Evolutionary conservation across 352 stramenopile genomes (phyloP).

Genomic region (Globisporangium recalcitrans): DNA sequence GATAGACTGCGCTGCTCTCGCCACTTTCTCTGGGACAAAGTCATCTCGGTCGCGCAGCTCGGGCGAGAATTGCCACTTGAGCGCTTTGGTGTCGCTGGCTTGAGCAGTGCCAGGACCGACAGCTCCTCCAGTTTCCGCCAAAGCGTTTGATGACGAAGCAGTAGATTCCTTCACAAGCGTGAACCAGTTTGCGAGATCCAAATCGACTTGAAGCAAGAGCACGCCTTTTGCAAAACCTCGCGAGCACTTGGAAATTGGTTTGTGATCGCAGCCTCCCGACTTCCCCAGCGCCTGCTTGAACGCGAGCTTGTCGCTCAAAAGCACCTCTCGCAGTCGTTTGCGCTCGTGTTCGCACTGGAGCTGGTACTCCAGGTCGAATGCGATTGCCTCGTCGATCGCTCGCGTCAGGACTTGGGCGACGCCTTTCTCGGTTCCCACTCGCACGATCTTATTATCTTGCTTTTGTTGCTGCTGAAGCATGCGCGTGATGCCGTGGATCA

Average conservation of each 20-base stretch:
- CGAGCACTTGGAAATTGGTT: neutral
- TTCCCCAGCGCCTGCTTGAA: conserved; percentile 18
- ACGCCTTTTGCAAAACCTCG: conserved; percentile 18
- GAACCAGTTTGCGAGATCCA: conserved; percentile 72
- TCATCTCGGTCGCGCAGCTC: conserved; percentile 39
- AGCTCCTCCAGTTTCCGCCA: neutral
- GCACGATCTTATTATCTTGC: neutral
- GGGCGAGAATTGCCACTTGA: conserved; percentile 39
- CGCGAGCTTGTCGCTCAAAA: conserved; percentile 28
- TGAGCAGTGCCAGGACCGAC: neutral
- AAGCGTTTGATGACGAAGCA: neutral
- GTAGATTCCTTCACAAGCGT: conserved; percentile 23
- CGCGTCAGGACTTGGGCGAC: conserved; percentile 26
- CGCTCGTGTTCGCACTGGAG: conserved; percentile 26
- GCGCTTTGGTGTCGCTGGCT: conserved; percentile 2
- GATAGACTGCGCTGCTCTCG: conserved; percentile 22
- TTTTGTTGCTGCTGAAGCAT: conserved; percentile 8
- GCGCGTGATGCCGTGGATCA: conserved; percentile 34
- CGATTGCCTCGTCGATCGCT: conserved; percentile 39
- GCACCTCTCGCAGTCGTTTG: conserved; percentile 23
- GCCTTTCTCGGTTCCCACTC: conserved; percentile 8
- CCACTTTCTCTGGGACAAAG: conserved; percentile 39
- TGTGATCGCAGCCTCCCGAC: neutral
- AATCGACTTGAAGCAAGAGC: conserved; percentile 54
- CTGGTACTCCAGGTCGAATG: conserved; percentile 26